These are phyloP conservation scores for Colletotrichum magnum DNA, from an alignment of 2,329 filamentous ascomycete genomes.

Conservation along the genomic window DNA sequence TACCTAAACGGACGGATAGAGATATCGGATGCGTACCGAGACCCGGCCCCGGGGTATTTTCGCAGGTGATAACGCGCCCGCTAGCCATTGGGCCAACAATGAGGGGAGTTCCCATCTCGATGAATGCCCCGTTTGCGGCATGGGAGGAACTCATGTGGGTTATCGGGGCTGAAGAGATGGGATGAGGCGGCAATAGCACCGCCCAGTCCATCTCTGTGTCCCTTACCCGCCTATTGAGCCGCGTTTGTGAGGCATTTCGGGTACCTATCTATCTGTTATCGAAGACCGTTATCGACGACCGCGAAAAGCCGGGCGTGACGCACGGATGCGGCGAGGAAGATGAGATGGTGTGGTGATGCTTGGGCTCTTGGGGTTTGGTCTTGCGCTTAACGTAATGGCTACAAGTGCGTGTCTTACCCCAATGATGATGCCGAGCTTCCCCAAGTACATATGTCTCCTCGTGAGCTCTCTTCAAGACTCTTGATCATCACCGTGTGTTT, in stretches of 20 bases:
- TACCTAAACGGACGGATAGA: constrained; percentile 16
- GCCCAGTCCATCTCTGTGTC: background rate
- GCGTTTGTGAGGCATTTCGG: background rate
- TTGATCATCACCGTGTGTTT: background rate
- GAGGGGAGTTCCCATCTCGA: background rate
- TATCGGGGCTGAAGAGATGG: constrained; percentile 7
- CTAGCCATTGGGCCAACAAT: constrained; percentile 13
- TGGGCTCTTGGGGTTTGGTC: background rate
- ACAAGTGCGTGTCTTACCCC: background rate
- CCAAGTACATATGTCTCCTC: constrained; percentile 28
- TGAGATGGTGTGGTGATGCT: constrained; percentile 26
- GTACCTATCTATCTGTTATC: constrained; percentile 28
- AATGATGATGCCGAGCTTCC: background rate
- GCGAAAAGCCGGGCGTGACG: constrained; percentile 26
- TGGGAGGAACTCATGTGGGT: background rate
- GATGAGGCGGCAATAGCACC: constrained; percentile 21
- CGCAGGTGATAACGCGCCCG: constrained; percentile 19
- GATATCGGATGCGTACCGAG: constrained; percentile 31
- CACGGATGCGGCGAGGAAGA: constrained; percentile 20
- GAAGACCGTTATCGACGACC: constrained; percentile 10
- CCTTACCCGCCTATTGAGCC: background rate
- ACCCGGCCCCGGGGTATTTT: background rate
- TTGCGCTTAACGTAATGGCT: too few species aligned
- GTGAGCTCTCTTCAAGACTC: background rate
- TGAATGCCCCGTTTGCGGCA: background rate